Evolutionary conservation across 768 basidiomycete genomes (phyloP), one percentile per base, ranked within the genome.

Genomic region (Tulasnella sp.): DNA sequence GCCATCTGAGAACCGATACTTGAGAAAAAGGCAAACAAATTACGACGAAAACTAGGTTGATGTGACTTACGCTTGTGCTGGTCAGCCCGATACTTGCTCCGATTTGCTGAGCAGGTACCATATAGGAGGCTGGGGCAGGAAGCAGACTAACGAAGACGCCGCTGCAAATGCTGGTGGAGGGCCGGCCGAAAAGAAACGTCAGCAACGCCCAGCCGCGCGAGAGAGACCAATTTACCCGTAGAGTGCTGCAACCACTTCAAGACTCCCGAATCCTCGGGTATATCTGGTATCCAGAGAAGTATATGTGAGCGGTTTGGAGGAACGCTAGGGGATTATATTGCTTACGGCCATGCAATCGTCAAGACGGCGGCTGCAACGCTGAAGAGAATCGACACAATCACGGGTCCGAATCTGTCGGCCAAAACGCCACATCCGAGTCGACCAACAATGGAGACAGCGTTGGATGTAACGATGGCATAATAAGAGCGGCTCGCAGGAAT

Each of bases 321-420:
- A 44, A 3, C 26, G 5, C 34, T 14, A 2, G 0, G n/a, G 2
- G 22, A 29, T 9, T 22, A 14, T 26, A 75, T 78, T 0, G 84
- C 84, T 77, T 86, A 89, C 1, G 91, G 92, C 92, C 92, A 94
- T 3, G 81, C 81, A 75, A 87, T 88, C 0, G 90, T 90, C 62
- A 88, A 76, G 37, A 87, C 78, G 0, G 85, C 89, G 0, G 88
- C 86, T 0, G 84, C 42, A n/a, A 83, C 72, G 0, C 86, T 88
- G 37, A 87, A 86, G 0, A 89, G 88, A 8, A 84, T 84, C 83
- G 91, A 88, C 37, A 89, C 81, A 73, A 89, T 92, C 74, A 91
- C 81, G 0, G 87, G 78, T 14, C 91, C 91, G 62, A 75, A 68
- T 8, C 44, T 63, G 69, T 79, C 79, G 12, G 78, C 78, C 32